Conservation (phyloP, 2,329 filamentous ascomycete genomes). For the Penicillium sp. region DNA sequence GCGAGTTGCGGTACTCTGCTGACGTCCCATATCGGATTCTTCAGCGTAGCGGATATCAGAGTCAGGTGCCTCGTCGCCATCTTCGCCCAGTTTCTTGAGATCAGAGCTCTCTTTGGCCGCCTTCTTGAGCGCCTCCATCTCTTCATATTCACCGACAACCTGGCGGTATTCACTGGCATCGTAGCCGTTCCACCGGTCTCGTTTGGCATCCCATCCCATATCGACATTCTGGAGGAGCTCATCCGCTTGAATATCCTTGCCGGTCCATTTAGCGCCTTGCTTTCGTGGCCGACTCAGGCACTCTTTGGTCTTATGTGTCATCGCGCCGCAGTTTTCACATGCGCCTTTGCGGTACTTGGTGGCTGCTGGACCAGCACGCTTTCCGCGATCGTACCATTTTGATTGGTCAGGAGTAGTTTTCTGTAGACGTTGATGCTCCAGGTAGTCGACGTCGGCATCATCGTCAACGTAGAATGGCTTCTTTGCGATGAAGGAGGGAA, state of each 20-base stretch:
- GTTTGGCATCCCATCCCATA: slow-evolving; percentile 93
- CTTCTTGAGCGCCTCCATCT: slow-evolving; percentile 74
- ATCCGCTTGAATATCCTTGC: slow-evolving; percentile 90
- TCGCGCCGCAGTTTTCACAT: slow-evolving; percentile 96
- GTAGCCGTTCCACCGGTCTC: slow-evolving; percentile 98
- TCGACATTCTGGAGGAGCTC: slow-evolving; percentile 82
- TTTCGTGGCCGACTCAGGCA: slow-evolving; percentile 88
- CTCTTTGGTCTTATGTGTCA: slow-evolving; percentile 95
- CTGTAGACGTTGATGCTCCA: slow-evolving; percentile 90
- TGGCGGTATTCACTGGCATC: slow-evolving; percentile 80
- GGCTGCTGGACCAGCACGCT: slow-evolving; percentile 79
- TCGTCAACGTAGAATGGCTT: slow-evolving; percentile 93
- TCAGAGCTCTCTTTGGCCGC: slow-evolving; percentile 53
- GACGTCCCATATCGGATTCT: slow-evolving; percentile 93
- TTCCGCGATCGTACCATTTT: slow-evolving; percentile 91
- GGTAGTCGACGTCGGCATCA: slow-evolving; percentile 78
- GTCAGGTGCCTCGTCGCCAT: slow-evolving; percentile 50
- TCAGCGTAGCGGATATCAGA: slow-evolving; percentile 74
- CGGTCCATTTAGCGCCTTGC: slow-evolving; percentile 87
- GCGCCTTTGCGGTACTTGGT: slow-evolving; percentile 98
- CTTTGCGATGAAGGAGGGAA: slow-evolving; percentile 96
- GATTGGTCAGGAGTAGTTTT: slow-evolving; percentile 68
- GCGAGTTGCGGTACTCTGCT: slow-evolving; percentile 85
- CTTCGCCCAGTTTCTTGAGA: slow-evolving; percentile 57
- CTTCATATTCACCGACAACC: slow-evolving; percentile 87